phyloP scores from a whole-genome alignment of 371 early-diverging fungal genomes.

The Mortierella sp. region DNA sequence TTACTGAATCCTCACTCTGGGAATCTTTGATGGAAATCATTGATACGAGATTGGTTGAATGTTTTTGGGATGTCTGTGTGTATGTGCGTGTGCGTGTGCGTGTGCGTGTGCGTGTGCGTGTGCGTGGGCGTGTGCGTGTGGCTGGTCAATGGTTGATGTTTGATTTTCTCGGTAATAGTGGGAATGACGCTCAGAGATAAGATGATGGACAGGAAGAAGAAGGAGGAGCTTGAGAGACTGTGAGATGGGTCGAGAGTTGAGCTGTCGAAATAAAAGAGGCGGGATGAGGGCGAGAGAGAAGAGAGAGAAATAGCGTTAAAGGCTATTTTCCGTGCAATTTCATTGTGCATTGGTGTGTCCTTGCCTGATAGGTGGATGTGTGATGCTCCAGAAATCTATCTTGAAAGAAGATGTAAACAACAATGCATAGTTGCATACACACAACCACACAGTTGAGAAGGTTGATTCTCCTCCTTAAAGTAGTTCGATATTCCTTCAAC shows the following conservation, averaged over 20 bases:
- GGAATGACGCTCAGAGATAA: background rate
- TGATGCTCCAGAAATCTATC: background rate
- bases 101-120: too few species aligned
- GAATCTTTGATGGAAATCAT: background rate
- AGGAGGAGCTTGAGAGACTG: background rate
- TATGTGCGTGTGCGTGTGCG: too few species aligned
- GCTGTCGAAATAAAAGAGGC: background rate
- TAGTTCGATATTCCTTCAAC: background rate
- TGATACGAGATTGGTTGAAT: background rate
- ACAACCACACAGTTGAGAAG: background rate
- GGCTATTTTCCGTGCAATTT: background rate
- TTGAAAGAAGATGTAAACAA: background rate
- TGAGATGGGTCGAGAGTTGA: background rate
- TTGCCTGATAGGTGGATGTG: constrained; percentile 3
- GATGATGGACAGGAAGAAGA: background rate
- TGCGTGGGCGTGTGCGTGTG: too few species aligned
- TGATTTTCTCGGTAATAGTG: background rate
- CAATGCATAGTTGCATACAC: background rate
- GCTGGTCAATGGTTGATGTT: too few species aligned
- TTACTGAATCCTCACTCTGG: background rate
- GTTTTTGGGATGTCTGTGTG: background rate
- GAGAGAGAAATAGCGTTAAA: background rate
- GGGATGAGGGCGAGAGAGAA: background rate
- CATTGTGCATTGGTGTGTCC: constrained; percentile 5
- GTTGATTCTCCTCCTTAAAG: background rate